These are phyloP conservation scores for Ustilago nuda DNA, from an alignment of 1,284 basidiomycete genomes.

Conservation along the genomic window DNA sequence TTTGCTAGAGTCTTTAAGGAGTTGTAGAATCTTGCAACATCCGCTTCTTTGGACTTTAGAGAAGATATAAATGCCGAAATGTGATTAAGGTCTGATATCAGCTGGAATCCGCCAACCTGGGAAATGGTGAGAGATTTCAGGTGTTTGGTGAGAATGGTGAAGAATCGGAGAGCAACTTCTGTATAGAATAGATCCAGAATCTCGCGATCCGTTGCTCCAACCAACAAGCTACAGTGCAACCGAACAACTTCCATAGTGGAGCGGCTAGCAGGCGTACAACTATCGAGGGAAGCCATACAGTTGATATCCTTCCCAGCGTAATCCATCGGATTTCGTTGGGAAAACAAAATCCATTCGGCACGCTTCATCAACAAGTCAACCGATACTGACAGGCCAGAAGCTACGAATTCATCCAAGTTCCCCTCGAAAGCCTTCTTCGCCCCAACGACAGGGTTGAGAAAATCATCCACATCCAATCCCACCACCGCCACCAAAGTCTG, in stretches of 20 bases:
- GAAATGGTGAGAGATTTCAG: conserved; percentile 97
- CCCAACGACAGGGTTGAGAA: conserved; percentile 89
- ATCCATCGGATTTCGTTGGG: conserved; percentile 83
- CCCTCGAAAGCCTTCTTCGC: conserved; percentile 98
- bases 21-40: conserved; percentile 86
- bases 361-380: conserved; percentile 97
- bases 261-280: conserved; percentile 84
- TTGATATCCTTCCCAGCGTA: conserved; percentile 71
- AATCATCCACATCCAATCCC: conserved; percentile 77
- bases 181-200: conserved; percentile 97
- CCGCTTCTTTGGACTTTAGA: conserved; percentile 69
- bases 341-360: conserved; percentile 91
- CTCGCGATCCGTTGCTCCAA: conserved; percentile 93
- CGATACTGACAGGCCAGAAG: conserved; percentile 89
- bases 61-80: conserved; percentile 85
- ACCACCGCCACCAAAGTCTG: conserved; percentile 77
- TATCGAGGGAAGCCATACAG: conserved; percentile 66
- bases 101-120: conserved; percentile 89
- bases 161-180: conserved; percentile 91
- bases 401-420: conserved; percentile 89
- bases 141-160: conserved; percentile 91
- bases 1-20: conserved; percentile 96
- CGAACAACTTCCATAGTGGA: conserved; percentile 87
- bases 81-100: conserved; percentile 94
- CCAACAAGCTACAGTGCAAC: conserved; percentile 88